Evolutionary conservation across 331 rosid genomes (phyloP), one percentile per base, ranked within the genome.

Genomic region (Quercus tomentella): DNA sequence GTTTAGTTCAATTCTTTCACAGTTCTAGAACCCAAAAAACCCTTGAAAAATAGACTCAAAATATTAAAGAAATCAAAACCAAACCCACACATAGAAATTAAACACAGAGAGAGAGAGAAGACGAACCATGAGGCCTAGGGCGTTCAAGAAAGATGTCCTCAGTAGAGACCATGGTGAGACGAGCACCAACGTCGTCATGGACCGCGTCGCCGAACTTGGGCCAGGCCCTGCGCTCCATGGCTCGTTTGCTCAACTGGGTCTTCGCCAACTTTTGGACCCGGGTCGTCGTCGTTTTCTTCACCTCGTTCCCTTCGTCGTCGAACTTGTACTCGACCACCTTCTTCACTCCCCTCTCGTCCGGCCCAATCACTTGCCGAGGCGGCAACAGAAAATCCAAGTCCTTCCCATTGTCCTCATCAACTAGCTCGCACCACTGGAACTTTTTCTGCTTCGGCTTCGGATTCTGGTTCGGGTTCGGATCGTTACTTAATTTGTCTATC

Each of bases 111-210:
- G 66, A 12, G 2, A 37, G 1, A 54, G 72, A 11, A 7, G 69
- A 89, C 22, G 31, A 82, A 92, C 98, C 98, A 1, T 86, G 97
- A 70, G 97, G 91, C 86, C 90, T 91, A 35, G 98, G 93, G 43
- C 97, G 97, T 82, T 94, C 97, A 6, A 94, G 92, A 57, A 89
- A 62, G 80, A 94, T 94, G 86, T 94, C 98, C 67, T 94, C 98
- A 0, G 98, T 92, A 82, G 98, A 94, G 52, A 94, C 89, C 95
- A 94, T 84, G 51, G 98, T 94, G 73, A 92, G 98, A 70, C 95
- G 85, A 56, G 83, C 79, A 43, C 94, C 92, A 23, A 92, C 91
- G 11, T 94, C 98, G 57, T 94, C 97, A 5, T 92, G 89, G 5
- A 89, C 91, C 11, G 97, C 97, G 57, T 92, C 98, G 1, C 97